Conservation (phyloP, 768 basidiomycete species). For the Leccinum variicolor region DNA sequence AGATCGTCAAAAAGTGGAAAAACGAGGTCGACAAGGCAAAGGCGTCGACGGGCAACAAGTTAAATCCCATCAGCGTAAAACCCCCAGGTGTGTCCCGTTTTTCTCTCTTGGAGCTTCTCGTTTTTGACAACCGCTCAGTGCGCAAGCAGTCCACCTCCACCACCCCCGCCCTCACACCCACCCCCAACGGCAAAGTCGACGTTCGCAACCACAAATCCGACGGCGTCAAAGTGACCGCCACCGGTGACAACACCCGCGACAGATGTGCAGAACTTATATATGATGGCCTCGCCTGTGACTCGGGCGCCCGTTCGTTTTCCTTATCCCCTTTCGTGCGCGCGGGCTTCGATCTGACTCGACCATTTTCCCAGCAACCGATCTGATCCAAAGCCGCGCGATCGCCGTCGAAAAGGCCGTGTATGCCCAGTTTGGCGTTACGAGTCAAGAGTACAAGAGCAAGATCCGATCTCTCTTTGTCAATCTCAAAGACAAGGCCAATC, state of each 20-base stretch:
- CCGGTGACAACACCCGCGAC: slow-evolving; percentile 75
- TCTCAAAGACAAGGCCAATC: slow-evolving; percentile 94
- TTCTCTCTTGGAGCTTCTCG: not conserved
- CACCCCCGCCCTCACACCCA: slow-evolving; percentile 35
- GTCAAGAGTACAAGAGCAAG: slow-evolving; percentile 62
- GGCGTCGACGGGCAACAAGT: slow-evolving; percentile 22
- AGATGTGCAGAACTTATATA: slow-evolving; percentile 89
- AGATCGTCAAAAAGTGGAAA: slow-evolving; percentile 92
- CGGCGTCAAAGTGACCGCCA: slow-evolving; percentile 51
- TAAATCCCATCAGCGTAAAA: slow-evolving; percentile 18
- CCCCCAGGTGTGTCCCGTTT: slow-evolving; percentile 35
- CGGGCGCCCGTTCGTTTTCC: slow-evolving; percentile 73
- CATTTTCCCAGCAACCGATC: slow-evolving; percentile 53
- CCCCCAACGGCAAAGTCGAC: slow-evolving; percentile 33
- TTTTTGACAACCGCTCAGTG: slow-evolving; percentile 14
- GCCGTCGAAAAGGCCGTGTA: slow-evolving; percentile 70
- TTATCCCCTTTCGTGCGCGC: slow-evolving; percentile 17
- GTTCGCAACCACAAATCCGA: slow-evolving; percentile 68
- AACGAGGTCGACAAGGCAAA: slow-evolving; percentile 75
- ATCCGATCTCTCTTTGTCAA: slow-evolving; percentile 90
- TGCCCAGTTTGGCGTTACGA: slow-evolving; percentile 41
- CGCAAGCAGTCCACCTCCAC: slow-evolving; percentile 35
- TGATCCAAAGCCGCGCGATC: slow-evolving; percentile 61
- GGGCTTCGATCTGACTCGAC: slow-evolving; percentile 5
- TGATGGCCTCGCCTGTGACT: slow-evolving; percentile 85